Conservation (phyloP, 306 rosid genomes). For the Trifolium repens region DNA sequence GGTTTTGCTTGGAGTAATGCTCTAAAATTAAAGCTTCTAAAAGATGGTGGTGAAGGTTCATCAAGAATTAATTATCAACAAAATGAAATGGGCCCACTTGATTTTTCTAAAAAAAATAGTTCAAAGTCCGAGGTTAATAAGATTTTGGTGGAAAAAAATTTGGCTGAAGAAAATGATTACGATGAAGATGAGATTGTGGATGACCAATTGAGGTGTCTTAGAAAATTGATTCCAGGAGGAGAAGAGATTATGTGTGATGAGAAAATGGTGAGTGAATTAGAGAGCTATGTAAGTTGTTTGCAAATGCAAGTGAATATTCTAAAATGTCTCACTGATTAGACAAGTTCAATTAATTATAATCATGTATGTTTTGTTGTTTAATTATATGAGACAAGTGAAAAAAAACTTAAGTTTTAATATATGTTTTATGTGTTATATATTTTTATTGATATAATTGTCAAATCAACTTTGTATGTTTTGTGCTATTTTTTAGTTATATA, state of each 20-base stretch:
- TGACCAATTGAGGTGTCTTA: slow-evolving; percentile 42
- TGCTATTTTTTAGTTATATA: too few species aligned
- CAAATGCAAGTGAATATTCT: slow-evolving; percentile 79
- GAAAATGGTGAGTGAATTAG: slow-evolving; percentile 58
- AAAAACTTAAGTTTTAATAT: not conserved
- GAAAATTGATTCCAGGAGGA: slow-evolving; percentile 77
- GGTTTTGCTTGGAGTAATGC: slow-evolving; percentile 75
- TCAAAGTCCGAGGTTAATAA: not conserved
- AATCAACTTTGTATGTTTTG: not conserved
- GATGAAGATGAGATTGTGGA: slow-evolving; percentile 33
- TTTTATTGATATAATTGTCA: not conserved
- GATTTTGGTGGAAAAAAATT: not conserved
- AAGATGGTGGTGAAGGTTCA: not conserved
- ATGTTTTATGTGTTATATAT: not conserved
- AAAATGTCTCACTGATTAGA: slow-evolving; percentile 48
- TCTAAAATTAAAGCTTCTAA: slow-evolving; percentile 55
- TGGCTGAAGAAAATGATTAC: not conserved
- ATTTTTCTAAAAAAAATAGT: not conserved
- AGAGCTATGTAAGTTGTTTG: slow-evolving; percentile 70
- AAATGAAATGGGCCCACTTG: not conserved
- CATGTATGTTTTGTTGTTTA: not conserved
- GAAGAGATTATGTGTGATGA: slow-evolving; percentile 48
- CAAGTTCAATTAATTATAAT: slow-evolving; percentile 23
- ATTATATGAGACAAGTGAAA: not conserved
- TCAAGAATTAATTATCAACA: not conserved